Evolutionary conservation across 2,329 filamentous ascomycete species (phyloP), one percentile per base, ranked within the genome.

Genomic region (Boeremia exigua): DNA sequence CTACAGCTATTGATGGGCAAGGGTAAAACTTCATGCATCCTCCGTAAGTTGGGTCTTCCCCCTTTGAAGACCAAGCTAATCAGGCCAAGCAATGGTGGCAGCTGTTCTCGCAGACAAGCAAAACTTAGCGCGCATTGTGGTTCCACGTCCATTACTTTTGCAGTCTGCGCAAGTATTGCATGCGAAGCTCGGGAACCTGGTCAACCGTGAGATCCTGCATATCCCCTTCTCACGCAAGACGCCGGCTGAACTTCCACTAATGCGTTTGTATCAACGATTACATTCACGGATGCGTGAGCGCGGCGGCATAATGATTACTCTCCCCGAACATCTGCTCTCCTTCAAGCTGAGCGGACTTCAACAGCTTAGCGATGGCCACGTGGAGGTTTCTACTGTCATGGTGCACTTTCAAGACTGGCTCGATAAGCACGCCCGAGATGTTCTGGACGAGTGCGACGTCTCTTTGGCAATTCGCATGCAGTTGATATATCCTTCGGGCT

Each of bases 1-100:
- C 61, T 88, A 1, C 87, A 89, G 58, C 81, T 89, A 72, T 86
- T 88, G 57, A 89, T 89, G 86, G 87, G 87, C 0, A 80, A 87
- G 74, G 82, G 84, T 0, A 87, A 87, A 69, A 86, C 84, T 0
- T 88, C 87, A 0, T 84, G 90, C 1, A 90, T 92, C 11, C 51
- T 72, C 1, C 69, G 63, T 71, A 63, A 59, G 63, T 63, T 14
- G 1, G 0, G 19, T 5, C 6, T 4, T 5, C 19, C 6, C 4
- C 85, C 10, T 28, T 2, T n/a, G 6, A n/a, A 81, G 88, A 1
- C 88, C 89, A 6, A n/a, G 15, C 54, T 71, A 48, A 62, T 49
- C 12, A 15, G n/a, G 50, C 8, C 9, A 46, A 64, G 69, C 88
- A 0, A 86, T 89, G 33, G 82, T 88, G 0, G 83, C 83, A 0